Evolutionary conservation across 257 asterid genomes (phyloP).

Genomic region (Fraxinus cuspidata): DNA sequence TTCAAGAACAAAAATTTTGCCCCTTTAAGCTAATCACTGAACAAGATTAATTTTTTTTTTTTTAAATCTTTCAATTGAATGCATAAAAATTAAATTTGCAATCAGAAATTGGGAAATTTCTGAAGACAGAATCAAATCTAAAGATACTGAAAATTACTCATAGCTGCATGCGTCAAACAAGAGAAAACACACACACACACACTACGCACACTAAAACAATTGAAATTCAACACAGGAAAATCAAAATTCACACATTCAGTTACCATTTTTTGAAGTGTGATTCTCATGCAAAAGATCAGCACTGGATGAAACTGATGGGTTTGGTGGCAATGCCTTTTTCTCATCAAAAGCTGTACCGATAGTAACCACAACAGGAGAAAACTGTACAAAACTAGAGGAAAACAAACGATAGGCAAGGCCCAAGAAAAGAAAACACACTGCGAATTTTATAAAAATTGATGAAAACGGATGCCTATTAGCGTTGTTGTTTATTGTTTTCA

Average conservation of each 20-base stretch:
- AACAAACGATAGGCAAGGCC: slow-evolving; percentile 58
- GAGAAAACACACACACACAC: not conserved
- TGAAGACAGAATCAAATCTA: not conserved
- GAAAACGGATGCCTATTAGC: slow-evolving; percentile 37
- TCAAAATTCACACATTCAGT: slow-evolving; percentile 33
- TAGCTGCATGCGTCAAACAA: not conserved
- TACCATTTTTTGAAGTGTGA: slow-evolving; percentile 40
- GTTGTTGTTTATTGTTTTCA: slow-evolving; percentile 43
- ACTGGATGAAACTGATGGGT: slow-evolving; percentile 19
- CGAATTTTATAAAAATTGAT: slow-evolving; percentile 42
- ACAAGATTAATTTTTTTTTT: not conserved
- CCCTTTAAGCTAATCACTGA: not conserved
- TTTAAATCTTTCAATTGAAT: not conserved
- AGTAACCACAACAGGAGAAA: slow-evolving; percentile 34
- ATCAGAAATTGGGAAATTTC: not conserved
- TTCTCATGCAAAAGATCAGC: slow-evolving; percentile 23
- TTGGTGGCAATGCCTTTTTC: slow-evolving; percentile 27
- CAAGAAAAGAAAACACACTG: slow-evolving; percentile 50
- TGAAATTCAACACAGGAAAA: not conserved
- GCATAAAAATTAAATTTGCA: slow-evolving; percentile 6
- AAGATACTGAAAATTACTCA: not conserved
- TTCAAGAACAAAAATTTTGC: not conserved
- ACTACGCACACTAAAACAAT: not conserved
- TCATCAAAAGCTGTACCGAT: slow-evolving; percentile 21
- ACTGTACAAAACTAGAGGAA: slow-evolving; percentile 50